Evolutionary conservation across 139 green algal genomes (phyloP).

Genomic region (Chloropicon primus): DNA sequence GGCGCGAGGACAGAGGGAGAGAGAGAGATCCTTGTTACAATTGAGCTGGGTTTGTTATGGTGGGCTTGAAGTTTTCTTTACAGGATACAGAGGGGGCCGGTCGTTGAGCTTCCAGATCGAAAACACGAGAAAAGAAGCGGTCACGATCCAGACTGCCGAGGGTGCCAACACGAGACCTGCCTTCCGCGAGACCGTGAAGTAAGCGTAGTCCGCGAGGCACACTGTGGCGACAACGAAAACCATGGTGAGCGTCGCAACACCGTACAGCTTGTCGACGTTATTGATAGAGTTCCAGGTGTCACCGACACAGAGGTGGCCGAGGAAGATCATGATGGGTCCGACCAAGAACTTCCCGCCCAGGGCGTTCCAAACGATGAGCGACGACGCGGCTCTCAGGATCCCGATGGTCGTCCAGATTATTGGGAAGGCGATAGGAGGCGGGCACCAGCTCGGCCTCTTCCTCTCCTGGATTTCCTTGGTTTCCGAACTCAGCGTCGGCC

Average conservation of each 20-base stretch:
- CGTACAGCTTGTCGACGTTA: slow-evolving; percentile 16
- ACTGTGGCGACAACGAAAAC: slow-evolving; percentile 6
- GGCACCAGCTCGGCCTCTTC: slow-evolving; percentile 9
- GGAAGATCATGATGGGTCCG: slow-evolving; percentile 2
- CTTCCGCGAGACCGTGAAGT: neutral
- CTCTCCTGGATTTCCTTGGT: neutral
- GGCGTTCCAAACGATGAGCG: slow-evolving; percentile 10
- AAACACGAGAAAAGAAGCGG: slow-evolving; percentile 8
- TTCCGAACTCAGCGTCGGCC: neutral
- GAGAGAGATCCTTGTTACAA: too few species aligned
- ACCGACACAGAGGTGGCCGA: slow-evolving; percentile 18
- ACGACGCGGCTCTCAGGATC: slow-evolving; percentile 13
- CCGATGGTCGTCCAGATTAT: slow-evolving; percentile 24
- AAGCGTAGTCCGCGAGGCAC: neutral
- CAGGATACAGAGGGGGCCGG: slow-evolving; percentile 1
- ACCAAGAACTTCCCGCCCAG: slow-evolving; percentile 5
- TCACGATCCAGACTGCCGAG: slow-evolving; percentile 2
- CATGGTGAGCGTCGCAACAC: neutral
- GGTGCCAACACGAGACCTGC: slow-evolving; percentile 4
- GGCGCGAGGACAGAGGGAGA: neutral
- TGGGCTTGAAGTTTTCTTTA: too few species aligned
- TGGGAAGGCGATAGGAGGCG: slow-evolving; percentile 5
- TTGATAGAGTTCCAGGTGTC: slow-evolving; percentile 30
- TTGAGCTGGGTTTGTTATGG: too few species aligned
- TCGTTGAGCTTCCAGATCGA: slow-evolving; percentile 18